Conservation (phyloP, 768 basidiomycete species). For the Russula sp. region DNA sequence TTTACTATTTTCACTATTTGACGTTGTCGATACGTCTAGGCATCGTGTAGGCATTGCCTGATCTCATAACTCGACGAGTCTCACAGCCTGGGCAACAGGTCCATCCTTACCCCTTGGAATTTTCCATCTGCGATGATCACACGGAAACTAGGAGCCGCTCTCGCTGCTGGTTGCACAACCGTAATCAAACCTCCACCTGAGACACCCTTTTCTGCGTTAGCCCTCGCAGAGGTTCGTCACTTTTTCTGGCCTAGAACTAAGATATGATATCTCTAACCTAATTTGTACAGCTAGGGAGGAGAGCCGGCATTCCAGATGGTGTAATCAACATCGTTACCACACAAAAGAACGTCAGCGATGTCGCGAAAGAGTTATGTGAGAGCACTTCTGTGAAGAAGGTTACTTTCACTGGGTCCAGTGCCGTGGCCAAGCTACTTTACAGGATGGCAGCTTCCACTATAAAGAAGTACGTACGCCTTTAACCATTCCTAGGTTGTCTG, state of each 20-base stretch:
- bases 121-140: slow-evolving; percentile 95
- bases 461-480: slow-evolving; percentile 57
- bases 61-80: neutral
- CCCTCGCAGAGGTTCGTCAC: slow-evolving; percentile 70
- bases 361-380: slow-evolving; percentile 92
- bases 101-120: slow-evolving; percentile 83
- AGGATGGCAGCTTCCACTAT: slow-evolving; percentile 66
- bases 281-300: slow-evolving; percentile 57
- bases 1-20: neutral
- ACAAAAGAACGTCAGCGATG: slow-evolving; percentile 72
- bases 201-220: slow-evolving; percentile 88
- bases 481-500: neutral
- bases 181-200: slow-evolving; percentile 95
- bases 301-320: slow-evolving; percentile 92
- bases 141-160: slow-evolving; percentile 80
- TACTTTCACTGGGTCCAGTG: slow-evolving; percentile 84
- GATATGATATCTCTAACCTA: neutral
- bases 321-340: slow-evolving; percentile 94
- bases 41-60: slow-evolving; percentile 37
- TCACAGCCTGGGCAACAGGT: slow-evolving; percentile 35
- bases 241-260: neutral
- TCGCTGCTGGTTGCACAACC: slow-evolving; percentile 93
- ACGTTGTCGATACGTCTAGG: slow-evolving; percentile 27
- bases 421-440: slow-evolving; percentile 70
- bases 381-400: slow-evolving; percentile 82